phyloP scores from a whole-genome alignment of 1,284 basidiomycete species.

The Heterobasidion occidentale region DNA sequence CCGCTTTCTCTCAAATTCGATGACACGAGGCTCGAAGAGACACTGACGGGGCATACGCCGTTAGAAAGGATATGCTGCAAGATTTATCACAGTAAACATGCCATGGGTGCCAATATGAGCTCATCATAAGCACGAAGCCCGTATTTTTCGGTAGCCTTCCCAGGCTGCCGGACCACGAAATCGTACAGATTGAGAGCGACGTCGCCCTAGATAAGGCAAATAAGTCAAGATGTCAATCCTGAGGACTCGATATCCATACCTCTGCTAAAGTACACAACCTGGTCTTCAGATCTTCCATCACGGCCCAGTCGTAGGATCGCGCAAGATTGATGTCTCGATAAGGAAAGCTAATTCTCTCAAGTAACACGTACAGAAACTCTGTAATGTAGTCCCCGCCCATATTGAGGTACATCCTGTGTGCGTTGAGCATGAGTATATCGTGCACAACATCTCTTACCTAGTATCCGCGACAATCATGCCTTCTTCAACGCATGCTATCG shows the following conservation, averaged over 20 bases:
- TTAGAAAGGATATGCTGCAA: not conserved
- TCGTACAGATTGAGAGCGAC: conserved; percentile 87
- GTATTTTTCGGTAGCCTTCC: conserved; percentile 80
- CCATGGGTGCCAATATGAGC: conserved; percentile 91
- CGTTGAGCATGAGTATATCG: not conserved
- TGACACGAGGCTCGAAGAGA: conserved; percentile 87
- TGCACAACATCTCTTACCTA: conserved; percentile 41
- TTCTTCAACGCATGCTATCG: conserved; percentile 93
- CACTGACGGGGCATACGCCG: conserved; percentile 39
- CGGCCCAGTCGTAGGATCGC: conserved; percentile 76
- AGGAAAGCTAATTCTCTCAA: conserved; percentile 82
- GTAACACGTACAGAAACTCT: conserved; percentile 75
- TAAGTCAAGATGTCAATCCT: not conserved
- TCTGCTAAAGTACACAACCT: conserved; percentile 80
- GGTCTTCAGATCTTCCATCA: conserved; percentile 85
- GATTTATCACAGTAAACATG: conserved; percentile 23
- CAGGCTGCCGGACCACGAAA: conserved; percentile 78
- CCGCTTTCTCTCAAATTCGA: conserved; percentile 81
- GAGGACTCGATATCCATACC: conserved; percentile 31
- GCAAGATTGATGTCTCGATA: conserved; percentile 78
- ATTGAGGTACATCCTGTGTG: conserved; percentile 69
- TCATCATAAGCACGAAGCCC: conserved; percentile 92
- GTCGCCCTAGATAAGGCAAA: conserved; percentile 47
- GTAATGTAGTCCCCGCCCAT: conserved; percentile 95
- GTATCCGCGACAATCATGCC: conserved; percentile 87